Base-by-base conservation (phyloP, 768 basidiomycete species). In the Pleurotus eryngii region DNA sequence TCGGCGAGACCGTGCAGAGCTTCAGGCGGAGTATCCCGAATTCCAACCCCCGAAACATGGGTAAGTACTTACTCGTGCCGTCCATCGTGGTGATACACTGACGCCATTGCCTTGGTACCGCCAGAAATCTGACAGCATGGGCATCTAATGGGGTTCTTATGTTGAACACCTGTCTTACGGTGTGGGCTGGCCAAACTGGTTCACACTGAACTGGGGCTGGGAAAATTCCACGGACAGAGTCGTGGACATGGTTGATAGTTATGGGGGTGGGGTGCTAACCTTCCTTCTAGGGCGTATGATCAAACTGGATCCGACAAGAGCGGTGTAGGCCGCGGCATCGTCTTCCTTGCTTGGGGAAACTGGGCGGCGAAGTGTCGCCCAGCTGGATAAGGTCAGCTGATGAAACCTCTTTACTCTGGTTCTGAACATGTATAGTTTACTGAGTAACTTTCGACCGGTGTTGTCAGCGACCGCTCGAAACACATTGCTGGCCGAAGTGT, bases 91-190 rank as follows among this genome's bases (percentile, higher is more conserved):
- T 26, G 30, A 18, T 30, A 35, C 20, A 45, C 46, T 45, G 17
- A 55, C 39, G 37, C 56, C 49, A 45, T 50, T 30, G 59, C 35
- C 50, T 43, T 38, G 49, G 57, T 58, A 57, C 22, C 38, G 8
- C 51, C 64, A 94, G 95, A 57, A 90, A 93, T 66, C 78, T 98
- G 45, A 82, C 83, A 5, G 70, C 77, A 17, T 94, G 92, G 89
- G 92, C 94, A 1, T 76, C 83, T 59, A 86, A 87, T 57, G 95
- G 95, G 50, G 95, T 98, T 40, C 77, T 97, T 59, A 81, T 96
- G 70, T 81, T 97, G 47, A 98, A 97, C 74, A 91, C 93, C n/a
- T 89, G 87, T 58, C 79, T 98, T 49, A 96, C 95, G 2, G 95
- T 97, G 39, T 81, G 83, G 55, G 88, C 89, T 0, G 80, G 80